Conservation (phyloP, 1,139 yeast species). For the Pneumocystis canis region DNA sequence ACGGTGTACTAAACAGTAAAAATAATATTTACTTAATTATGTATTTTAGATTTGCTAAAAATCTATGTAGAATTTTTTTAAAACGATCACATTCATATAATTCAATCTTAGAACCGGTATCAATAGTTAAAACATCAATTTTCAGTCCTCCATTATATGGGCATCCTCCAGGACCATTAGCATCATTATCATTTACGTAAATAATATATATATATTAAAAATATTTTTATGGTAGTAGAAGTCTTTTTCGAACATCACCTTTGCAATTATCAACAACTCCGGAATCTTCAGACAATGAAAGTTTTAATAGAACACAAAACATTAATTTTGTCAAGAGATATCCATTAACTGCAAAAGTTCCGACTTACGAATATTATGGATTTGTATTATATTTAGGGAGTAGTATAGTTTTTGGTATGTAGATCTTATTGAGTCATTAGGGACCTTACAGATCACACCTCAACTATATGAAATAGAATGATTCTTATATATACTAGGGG, state of each 20-base stretch:
- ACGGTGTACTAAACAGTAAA: neutral
- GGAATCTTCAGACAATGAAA: neutral
- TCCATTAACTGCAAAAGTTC: conserved; percentile 4
- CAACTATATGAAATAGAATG: neutral
- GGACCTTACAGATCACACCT: neutral
- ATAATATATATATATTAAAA: neutral
- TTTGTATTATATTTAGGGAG: conserved; percentile 12
- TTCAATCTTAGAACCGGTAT: neutral
- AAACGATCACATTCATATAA: neutral
- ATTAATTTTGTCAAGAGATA: neutral
- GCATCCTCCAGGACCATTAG: neutral
- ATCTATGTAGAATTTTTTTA: neutral
- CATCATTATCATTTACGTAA: neutral
- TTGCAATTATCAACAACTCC: neutral
- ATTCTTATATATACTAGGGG: conserved; percentile 1
- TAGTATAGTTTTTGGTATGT: conserved; percentile 5
- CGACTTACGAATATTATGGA: conserved; percentile 14
- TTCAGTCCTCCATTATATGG: neutral
- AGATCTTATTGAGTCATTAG: neutral
- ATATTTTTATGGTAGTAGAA: neutral
- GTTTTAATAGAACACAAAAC: neutral
- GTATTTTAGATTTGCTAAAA: neutral
- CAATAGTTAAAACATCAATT: neutral
- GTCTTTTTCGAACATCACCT: neutral
- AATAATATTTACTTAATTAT: neutral